Evolutionary conservation across 1,139 yeast genomes (phyloP).

Genomic region (Pichia sp.): DNA sequence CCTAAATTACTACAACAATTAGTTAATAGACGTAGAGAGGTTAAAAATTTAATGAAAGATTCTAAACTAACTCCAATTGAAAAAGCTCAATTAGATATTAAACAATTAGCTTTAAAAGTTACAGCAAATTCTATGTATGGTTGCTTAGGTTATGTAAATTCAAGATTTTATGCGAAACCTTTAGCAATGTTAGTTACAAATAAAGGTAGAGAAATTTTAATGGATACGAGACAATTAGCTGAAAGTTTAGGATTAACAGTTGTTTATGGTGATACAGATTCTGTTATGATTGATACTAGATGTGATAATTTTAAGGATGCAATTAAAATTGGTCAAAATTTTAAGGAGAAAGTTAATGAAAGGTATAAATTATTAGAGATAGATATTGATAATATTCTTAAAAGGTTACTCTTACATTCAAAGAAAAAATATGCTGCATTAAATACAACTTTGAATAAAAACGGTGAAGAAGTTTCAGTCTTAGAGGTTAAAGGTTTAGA

Average conservation of each 20-base stretch:
- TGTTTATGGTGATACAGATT: conserved; percentile 98
- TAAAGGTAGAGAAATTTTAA: conserved; percentile 91
- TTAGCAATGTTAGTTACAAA: conserved; percentile 92
- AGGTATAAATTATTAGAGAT: conserved; percentile 82
- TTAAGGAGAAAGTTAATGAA: conserved; percentile 81
- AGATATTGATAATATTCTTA: conserved; percentile 91
- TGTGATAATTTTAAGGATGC: conserved; percentile 66
- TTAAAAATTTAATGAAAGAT: conserved; percentile 75
- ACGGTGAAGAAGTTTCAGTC: conserved; percentile 44
- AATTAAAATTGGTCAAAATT: conserved; percentile 71
- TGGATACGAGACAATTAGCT: conserved; percentile 89
- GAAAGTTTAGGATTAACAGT: conserved; percentile 78
- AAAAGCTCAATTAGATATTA: conserved; percentile 80
- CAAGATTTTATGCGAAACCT: conserved; percentile 94
- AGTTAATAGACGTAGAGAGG: conserved; percentile 89
- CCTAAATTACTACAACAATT: conserved; percentile 78
- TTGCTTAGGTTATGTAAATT: conserved; percentile 86
- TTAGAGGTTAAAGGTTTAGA: conserved; percentile 95
- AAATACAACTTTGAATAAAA: conserved; percentile 37
- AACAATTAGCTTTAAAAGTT: conserved; percentile 90
- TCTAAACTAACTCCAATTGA: conserved; percentile 58
- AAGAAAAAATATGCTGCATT: conserved; percentile 98
- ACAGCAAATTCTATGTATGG: conserved; percentile 99
- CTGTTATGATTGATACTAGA: conserved; percentile 96
- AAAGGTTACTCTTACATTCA: conserved; percentile 79